Evolutionary conservation across 2,329 filamentous ascomycete genomes (phyloP).

Genomic region (Rutstroemia sydowiana): DNA sequence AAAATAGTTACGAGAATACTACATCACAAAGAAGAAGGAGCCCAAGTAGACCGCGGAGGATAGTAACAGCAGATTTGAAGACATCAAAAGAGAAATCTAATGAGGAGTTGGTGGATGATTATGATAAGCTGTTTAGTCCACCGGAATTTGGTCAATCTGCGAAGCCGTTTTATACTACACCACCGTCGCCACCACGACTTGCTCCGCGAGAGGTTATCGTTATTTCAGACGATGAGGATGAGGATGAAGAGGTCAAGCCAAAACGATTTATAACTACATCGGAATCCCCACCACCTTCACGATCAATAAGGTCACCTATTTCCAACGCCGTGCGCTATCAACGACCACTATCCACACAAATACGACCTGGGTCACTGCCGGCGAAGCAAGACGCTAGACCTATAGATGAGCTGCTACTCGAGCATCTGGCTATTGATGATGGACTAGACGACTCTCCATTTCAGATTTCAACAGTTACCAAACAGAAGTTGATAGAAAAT

Average conservation of each 20-base stretch:
- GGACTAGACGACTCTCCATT: not conserved
- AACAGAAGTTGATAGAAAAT: not conserved
- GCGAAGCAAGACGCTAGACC: not conserved
- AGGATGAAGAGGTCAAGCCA: not conserved
- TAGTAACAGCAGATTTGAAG: constrained; percentile 2
- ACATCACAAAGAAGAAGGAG: constrained; percentile 12
- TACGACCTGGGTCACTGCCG: not conserved
- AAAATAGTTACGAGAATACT: constrained; percentile 1
- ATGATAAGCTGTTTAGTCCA: constrained; percentile 21
- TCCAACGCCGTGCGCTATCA: not conserved
- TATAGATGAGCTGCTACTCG: not conserved
- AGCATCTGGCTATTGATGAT: not conserved
- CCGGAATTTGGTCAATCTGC: constrained; percentile 12
- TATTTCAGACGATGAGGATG: constrained; percentile 6
- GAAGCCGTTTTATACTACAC: not conserved
- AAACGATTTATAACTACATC: not conserved
- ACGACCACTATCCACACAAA: not conserved
- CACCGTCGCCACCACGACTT: not conserved
- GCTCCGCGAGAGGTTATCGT: not conserved
- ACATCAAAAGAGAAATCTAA: constrained; percentile 13
- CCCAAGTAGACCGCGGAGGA: not conserved
- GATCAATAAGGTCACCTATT: not conserved
- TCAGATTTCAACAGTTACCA: not conserved
- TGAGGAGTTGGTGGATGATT: constrained; percentile 9
- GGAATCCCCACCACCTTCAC: not conserved